These are phyloP conservation scores for Wickerhamiella hasegawae DNA, from an alignment of 805 yeast genomes.

Conservation along the genomic window DNA sequence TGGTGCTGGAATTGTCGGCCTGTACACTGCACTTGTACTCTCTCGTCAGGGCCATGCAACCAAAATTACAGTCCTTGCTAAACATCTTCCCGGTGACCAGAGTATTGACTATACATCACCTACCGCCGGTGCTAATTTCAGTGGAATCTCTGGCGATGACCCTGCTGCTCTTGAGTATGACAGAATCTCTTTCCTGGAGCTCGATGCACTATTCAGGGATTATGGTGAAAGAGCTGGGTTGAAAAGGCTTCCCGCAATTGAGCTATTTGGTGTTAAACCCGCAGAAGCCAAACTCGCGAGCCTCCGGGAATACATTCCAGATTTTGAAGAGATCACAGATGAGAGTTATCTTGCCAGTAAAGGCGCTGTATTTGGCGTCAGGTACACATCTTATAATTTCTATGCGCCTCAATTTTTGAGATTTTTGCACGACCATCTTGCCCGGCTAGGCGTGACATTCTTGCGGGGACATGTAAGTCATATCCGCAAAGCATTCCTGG, in stretches of 20 bases:
- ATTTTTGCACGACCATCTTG: constrained; percentile 31
- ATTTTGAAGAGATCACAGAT: constrained; percentile 25
- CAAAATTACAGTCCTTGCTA: constrained; percentile 43
- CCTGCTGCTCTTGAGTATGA: constrained; percentile 35
- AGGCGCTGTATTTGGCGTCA: constrained; percentile 41
- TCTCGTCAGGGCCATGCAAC: constrained; percentile 25
- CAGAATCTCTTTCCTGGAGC: constrained; percentile 36
- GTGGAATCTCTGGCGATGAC: constrained; percentile 46
- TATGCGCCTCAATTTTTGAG: constrained; percentile 49
- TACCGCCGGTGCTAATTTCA: constrained; percentile 58
- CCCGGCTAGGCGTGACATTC: constrained; percentile 35
- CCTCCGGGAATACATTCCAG: constrained; percentile 32
- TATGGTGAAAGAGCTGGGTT: constrained; percentile 45
- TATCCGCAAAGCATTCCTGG: constrained; percentile 34
- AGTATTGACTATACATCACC: constrained; percentile 65
- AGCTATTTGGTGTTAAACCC: constrained; percentile 39
- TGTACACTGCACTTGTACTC: constrained; percentile 42
- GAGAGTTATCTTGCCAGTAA: constrained; percentile 27
- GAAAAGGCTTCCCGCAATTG: constrained; percentile 38
- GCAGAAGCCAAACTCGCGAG: constrained; percentile 32
- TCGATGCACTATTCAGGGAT: constrained; percentile 26
- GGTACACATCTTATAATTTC: constrained; percentile 49
- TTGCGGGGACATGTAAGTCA: constrained; percentile 32
- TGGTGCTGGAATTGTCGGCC: constrained; percentile 53
- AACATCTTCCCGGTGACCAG: constrained; percentile 64